Conservation (phyloP, 2,329 filamentous ascomycete species). For the Aphanoascus verrucosus region DNA sequence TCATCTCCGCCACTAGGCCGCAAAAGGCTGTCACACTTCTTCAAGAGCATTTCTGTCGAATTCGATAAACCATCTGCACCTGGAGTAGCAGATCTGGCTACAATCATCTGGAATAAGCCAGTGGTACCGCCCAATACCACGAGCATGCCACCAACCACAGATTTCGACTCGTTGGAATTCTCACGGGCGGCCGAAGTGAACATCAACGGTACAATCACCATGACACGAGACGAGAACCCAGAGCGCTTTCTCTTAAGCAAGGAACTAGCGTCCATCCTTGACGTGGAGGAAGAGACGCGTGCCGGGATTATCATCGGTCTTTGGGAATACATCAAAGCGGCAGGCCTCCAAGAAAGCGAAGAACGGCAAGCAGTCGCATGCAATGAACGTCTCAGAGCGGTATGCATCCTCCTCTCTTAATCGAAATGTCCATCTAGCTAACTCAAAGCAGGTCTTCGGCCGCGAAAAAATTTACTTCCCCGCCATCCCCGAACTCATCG, state of each 20-base stretch:
- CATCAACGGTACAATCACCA: constrained; percentile 77
- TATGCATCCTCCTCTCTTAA: constrained; percentile 36
- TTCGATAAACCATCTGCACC: constrained; percentile 38
- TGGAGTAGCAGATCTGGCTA: constrained; percentile 34
- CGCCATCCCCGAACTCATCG: constrained; percentile 67
- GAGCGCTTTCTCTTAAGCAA: constrained; percentile 74
- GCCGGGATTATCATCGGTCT: constrained; percentile 81
- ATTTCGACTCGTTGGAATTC: constrained; percentile 87
- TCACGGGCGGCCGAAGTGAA: constrained; percentile 89
- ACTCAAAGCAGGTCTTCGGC: constrained; percentile 52
- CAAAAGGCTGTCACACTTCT: constrained; percentile 41
- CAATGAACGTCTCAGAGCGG: constrained; percentile 68
- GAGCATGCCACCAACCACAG: constrained; percentile 53
- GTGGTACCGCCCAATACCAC: constrained; percentile 41
- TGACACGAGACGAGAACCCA: constrained; percentile 71
- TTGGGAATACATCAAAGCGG: constrained; percentile 87
- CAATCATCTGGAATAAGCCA: constrained; percentile 80
- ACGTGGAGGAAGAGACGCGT: constrained; percentile 75
- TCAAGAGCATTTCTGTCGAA: constrained; percentile 43
- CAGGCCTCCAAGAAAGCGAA: constrained; percentile 83
- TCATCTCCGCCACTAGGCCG: constrained; percentile 24
- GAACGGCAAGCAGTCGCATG: constrained; percentile 89
- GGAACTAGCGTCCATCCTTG: constrained; percentile 70
- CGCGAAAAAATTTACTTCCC: constrained; percentile 75
- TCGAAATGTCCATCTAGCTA: not conserved